Evolutionary conservation across 305 asterid genomes (phyloP).

Genomic region (Solanum hybrid): DNA sequence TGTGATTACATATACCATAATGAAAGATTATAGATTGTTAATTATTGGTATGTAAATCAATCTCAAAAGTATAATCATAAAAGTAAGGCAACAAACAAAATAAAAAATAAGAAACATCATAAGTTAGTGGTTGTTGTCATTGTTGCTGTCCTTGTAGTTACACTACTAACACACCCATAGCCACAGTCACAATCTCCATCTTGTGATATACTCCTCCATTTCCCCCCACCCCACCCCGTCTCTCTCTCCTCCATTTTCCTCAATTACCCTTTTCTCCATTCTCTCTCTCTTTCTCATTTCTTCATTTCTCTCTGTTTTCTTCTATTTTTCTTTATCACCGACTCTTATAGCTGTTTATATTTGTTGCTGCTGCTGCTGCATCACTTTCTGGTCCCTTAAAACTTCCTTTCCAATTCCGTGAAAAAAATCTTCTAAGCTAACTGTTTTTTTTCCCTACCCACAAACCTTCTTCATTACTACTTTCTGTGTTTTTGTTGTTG

Average conservation of each 20-base stretch:
- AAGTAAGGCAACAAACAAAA: not conserved
- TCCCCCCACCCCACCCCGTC: not conserved
- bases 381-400: constrained; percentile 58
- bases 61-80: not conserved
- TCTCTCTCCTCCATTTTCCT: constrained; percentile 20
- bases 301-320: not conserved
- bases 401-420: constrained; percentile 24
- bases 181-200: constrained; percentile 5
- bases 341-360: constrained; percentile 1
- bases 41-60: not conserved
- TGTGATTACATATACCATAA: not conserved
- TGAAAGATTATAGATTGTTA: not conserved
- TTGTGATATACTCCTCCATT: constrained; percentile 11
- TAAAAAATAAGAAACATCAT: not conserved
- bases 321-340: constrained; percentile 14
- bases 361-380: constrained; percentile 34
- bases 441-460: constrained; percentile 26
- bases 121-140: constrained; percentile 11
- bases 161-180: constrained; percentile 10
- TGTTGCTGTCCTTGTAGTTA: constrained; percentile 39
- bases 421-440: constrained; percentile 12
- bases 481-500: constrained; percentile 7
- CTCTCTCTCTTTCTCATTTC: not conserved
- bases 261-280: constrained; percentile 37
- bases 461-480: not conserved